Evolutionary conservation across 2,329 filamentous ascomycete genomes (phyloP), one percentile per base, ranked within the genome.

Genomic region (Teratosphaeria viscida): DNA sequence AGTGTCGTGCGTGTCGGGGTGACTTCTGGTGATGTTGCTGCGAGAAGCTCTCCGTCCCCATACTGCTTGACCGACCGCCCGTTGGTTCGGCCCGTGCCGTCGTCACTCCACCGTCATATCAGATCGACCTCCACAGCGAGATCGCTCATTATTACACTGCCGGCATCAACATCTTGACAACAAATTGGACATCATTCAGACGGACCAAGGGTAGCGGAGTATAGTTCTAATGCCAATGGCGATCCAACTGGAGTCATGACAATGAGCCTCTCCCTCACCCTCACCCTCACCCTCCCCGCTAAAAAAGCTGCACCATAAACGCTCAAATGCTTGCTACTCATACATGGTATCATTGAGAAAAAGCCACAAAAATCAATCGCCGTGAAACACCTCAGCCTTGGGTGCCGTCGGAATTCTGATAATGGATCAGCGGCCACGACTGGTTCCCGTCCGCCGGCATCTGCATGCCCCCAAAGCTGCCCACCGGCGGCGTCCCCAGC

Each of bases 401-500:
- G 57, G 52, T 49, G 49, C 58, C 58, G 12, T 59, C 32, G 7
- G 43, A 16, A 14, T 29, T 19, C 34, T 32, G 49, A 52, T 64
- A 69, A 26, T 68, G 65, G 26, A 69, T 62, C 35, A 65, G 54
- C 49, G 67, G 67, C 67, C 67, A 70, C 5, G 64, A 57, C 56
- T 67, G 63, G 16, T 55, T 61, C 12, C 52, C 59, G 54, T 66
- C 62, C 2, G 57, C 61, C 3, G 66, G 64, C 57, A 68, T 60
- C 26, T 65, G 64, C 61, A 69, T 63, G 16, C 55, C 63, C 7
- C 62, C 60, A 57, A 68, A 63, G 12, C 58, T 49, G 37, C 61
- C 64, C 14, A 54, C 62, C 4, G 60, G 58, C 3, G 43, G n/a
- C 39, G 27, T 19, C 6, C 23, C 52, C 23, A 52, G 8, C 19